Evolutionary conservation across 305 asterid genomes (phyloP).

Genomic region (Lippia alba): DNA sequence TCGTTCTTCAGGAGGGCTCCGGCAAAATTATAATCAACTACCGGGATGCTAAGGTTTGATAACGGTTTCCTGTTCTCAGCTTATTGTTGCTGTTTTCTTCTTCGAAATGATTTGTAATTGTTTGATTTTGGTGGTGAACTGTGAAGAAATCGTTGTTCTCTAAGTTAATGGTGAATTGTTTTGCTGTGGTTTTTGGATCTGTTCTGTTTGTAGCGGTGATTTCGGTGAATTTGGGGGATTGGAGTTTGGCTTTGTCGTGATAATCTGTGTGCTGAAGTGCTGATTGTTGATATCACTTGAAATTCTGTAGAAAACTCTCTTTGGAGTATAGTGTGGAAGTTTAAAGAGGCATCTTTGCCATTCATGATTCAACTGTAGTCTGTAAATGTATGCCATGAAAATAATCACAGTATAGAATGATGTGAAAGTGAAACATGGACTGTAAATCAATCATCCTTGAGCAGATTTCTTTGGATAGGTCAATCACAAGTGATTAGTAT

Average conservation of each 20-base stretch:
- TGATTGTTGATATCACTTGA: background rate
- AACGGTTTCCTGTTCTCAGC: background rate
- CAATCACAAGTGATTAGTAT: background rate
- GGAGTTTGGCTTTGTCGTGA: background rate
- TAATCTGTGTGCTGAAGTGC: background rate
- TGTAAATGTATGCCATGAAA: background rate
- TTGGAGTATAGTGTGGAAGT: background rate
- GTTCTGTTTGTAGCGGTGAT: background rate
- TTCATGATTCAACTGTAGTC: too few species aligned
- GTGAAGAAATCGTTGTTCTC: background rate
- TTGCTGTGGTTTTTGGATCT: too few species aligned
- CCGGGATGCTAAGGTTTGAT: slow-evolving; percentile 82
- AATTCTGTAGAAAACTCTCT: background rate
- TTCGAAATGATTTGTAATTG: background rate
- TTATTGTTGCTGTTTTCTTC: background rate
- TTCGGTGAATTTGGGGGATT: background rate
- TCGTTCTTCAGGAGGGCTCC: slow-evolving; percentile 89
- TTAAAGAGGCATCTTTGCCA: background rate
- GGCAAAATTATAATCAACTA: slow-evolving; percentile 80
- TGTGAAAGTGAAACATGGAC: slow-evolving; percentile 14
- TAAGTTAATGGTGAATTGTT: background rate
- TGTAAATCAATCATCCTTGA: slow-evolving; percentile 30
- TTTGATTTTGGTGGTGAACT: background rate
- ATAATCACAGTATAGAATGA: background rate
- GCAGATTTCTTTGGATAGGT: too few species aligned